Base-by-base conservation (phyloP, 805 yeast genomes). In the Vanderwaltozyma tropicalis region DNA sequence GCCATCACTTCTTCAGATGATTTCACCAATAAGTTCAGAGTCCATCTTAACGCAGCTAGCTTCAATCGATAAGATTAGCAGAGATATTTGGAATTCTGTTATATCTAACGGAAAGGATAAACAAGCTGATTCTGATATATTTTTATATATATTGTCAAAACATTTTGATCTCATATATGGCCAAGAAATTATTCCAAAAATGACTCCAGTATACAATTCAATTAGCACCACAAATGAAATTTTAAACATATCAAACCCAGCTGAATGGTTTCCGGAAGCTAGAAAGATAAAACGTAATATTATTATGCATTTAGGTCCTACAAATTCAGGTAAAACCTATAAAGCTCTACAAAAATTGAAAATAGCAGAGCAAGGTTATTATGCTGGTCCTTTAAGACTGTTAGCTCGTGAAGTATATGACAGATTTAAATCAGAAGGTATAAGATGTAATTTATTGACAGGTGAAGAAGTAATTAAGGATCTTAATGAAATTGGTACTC, bases 301-400 rank as follows among this genome's bases (percentile, higher is more conserved):
- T 34, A 71, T 81, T n/a, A 73, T 92, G 77, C 99, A 92, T 56
- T 84, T 92, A 10, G 99, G 99, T 0, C 98, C 99, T 1, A 92
- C 99, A 0, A 92, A 92, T 57, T 79, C 92, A 47, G 99, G 99
- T 11, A 92, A 92, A 52, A 92, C 97, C 0, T 83, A 84, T 53
- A 71, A 74, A 34, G 95, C 97, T 0, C 62, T 92, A 32, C 68
- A 80, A 49, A 69, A 76, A 39, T 66, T 92, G 34, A 77, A 77
- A 47, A 50, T 59, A 16, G 76, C 86, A 13, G 67, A 75, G 24
- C 69, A 77, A 15, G 98, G 98, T 0, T 83, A 81, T 47, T 92
- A 80, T 60, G 97, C 97, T 0, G 97, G 97, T 1, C 99, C 99
- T 0, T 63, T 92, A 33, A 68, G 99, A 42, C 66, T 92, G 39